Evolutionary conservation across 441 rosid species (phyloP).

Genomic region (Aleurites moluccanus): DNA sequence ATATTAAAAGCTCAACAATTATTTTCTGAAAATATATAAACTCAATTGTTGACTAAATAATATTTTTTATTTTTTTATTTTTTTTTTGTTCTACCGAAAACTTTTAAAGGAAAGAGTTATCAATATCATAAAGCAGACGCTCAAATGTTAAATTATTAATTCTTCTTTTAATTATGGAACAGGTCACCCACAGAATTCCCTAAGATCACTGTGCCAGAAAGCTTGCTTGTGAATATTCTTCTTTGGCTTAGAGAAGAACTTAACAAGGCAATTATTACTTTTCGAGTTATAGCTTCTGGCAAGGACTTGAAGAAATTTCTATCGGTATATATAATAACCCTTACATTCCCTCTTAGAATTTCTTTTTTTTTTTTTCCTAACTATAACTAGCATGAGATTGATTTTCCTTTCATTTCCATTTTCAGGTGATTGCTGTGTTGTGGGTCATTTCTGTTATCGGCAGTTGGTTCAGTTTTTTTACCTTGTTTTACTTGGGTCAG

Average conservation of each 20-base stretch:
- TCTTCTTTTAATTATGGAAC: conserved; percentile 1
- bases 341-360: not conserved
- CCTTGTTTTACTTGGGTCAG: conserved; percentile 46
- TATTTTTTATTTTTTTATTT: too few species aligned
- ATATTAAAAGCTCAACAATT: too few species aligned
- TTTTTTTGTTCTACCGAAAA: too few species aligned
- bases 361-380: too few species aligned
- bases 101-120: too few species aligned
- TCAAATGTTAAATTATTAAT: too few species aligned
- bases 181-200: conserved; percentile 53
- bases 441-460: conserved; percentile 48
- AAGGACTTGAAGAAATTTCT: conserved; percentile 46
- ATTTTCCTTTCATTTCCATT: not conserved
- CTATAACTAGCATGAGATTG: not conserved
- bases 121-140: too few species aligned
- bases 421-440: conserved; percentile 42
- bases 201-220: conserved; percentile 35
- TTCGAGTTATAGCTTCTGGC: conserved; percentile 40
- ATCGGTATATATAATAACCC: conserved; percentile 32
- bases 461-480: conserved; percentile 51
- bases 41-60: too few species aligned
- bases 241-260: conserved; percentile 30
- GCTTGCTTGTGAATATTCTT: conserved; percentile 29
- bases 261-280: conserved; percentile 31
- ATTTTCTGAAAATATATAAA: too few species aligned